Evolutionary conservation across 768 basidiomycete species (phyloP), one percentile per base, ranked within the genome.

Genomic region (Harrya chromipes): DNA sequence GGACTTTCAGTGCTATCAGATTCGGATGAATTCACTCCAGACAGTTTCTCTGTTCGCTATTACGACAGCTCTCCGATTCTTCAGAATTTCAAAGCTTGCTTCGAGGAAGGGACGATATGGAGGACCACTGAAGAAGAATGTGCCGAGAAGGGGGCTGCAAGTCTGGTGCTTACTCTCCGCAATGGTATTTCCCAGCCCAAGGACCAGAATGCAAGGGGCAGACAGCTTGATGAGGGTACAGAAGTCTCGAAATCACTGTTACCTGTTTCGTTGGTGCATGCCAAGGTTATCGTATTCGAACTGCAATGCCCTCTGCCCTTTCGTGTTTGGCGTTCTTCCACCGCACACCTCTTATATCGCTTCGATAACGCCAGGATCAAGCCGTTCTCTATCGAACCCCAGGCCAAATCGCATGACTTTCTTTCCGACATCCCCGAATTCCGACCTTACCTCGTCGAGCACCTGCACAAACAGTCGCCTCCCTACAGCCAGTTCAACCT

Each of bases 1-100:
- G 4, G 50, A 7, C 53, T 57, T 34, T 73, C 74, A 0, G 60
- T 72, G 2, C 74, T 74, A 47, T 59, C 63, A 2, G 36, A 65
- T 23, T 59, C 63, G 1, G 36, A 65, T 23, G 38, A 34, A 6
- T 40, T 61, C 12, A 40, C 55, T 1, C 0, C 19, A 1, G 40
- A 54, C 11, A 66, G 65, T 2, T 71, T 79, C 43, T 41, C 67
- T 1, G 57, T 70, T 10, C 68, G 69, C 24, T 73, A 71, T 45
- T 77, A 71, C 38, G 24, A 54, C 13, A 3, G 8, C 3, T 65
- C 72, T 0, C 2, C 6, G 0, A 2, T 20, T 9, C 62, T 70
- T n/a, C 65, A 66, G 35, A 4, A 2, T 0, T 51, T 75, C 7
- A 64, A 61, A 40, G 6, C 8, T 2, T 7, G 39, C 3, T 74